Evolutionary conservation across 1,284 basidiomycete species (phyloP).

Genomic region (Cerioporus squamosus): DNA sequence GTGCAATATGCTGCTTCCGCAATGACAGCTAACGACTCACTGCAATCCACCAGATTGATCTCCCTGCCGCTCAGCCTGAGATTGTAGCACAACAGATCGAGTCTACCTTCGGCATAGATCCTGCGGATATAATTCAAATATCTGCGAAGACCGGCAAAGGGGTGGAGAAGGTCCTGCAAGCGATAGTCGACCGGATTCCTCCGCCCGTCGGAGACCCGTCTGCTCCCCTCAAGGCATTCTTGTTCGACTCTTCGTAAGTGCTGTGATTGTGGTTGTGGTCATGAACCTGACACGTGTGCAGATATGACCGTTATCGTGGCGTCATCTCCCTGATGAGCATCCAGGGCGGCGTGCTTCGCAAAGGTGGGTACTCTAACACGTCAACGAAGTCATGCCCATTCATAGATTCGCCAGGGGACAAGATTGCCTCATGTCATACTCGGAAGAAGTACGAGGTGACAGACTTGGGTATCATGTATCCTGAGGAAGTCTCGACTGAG

Average conservation of each 20-base stretch:
- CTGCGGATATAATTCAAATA: constrained; percentile 74
- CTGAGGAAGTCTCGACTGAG: constrained; percentile 79
- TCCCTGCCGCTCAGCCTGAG: constrained; percentile 85
- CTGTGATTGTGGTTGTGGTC: not conserved
- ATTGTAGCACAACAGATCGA: constrained; percentile 82
- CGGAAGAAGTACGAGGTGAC: constrained; percentile 92
- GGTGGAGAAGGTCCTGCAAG: constrained; percentile 74
- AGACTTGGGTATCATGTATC: constrained; percentile 92
- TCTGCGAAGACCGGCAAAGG: constrained; percentile 95
- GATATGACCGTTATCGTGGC: constrained; percentile 96
- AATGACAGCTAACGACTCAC: not conserved
- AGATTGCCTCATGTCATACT: constrained; percentile 85
- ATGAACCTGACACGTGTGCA: constrained; percentile 37
- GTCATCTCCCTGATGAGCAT: constrained; percentile 93
- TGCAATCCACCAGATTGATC: constrained; percentile 67
- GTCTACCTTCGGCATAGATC: constrained; percentile 80
- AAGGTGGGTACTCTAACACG: constrained; percentile 46
- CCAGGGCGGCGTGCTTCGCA: constrained; percentile 65
- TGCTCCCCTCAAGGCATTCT: constrained; percentile 78
- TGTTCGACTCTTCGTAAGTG: constrained; percentile 93
- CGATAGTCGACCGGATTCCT: constrained; percentile 85
- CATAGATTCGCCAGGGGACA: constrained; percentile 68
- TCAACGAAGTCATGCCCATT: not conserved
- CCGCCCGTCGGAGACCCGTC: constrained; percentile 61
- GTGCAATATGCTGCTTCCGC: constrained; percentile 40